Percentiles rank a stretch among this genome's conserved stretches.
Evolutionary conservation across 2,329 filamentous ascomycete species (phyloP).

Genomic region (Amauroascus niger): DNA sequence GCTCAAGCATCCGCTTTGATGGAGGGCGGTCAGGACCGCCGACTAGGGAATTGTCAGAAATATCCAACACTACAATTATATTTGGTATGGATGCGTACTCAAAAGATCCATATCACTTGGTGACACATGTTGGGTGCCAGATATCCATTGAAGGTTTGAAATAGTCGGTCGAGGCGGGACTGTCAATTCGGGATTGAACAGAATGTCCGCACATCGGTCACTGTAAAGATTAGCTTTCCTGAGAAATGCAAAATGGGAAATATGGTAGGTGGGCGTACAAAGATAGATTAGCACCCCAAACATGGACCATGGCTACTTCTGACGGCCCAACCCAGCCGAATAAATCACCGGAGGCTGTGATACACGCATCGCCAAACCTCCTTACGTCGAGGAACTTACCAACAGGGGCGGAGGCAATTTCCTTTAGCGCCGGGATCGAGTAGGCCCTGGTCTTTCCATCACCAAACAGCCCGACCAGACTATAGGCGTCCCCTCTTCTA

Average conservation of each 20-base stretch:
- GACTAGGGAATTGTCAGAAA: conserved; percentile 38
- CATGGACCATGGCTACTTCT: conserved; percentile 70
- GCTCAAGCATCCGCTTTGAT: conserved; percentile 77
- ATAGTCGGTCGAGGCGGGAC: conserved; percentile 82
- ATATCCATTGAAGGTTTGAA: conserved; percentile 91
- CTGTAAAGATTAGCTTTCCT: conserved; percentile 22
- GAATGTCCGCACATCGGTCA: conserved; percentile 52
- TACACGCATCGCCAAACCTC: conserved; percentile 58
- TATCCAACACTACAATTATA: background rate
- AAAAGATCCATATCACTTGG: conserved; percentile 79
- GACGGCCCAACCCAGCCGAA: conserved; percentile 83
- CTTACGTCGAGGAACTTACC: conserved; percentile 60
- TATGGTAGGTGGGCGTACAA: conserved; percentile 47
- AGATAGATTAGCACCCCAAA: conserved; percentile 66
- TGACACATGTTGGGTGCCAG: conserved; percentile 84
- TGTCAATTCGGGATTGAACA: conserved; percentile 66
- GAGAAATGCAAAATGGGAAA: background rate
- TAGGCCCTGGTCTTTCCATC: conserved; percentile 72
- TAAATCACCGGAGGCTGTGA: conserved; percentile 70
- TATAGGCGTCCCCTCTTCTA: conserved; percentile 65
- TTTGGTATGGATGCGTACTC: conserved; percentile 37
- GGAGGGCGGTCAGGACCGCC: conserved; percentile 80
- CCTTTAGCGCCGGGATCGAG: conserved; percentile 77
- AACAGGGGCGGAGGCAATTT: conserved; percentile 61
- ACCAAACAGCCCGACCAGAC: conserved; percentile 73